Conservation (phyloP, 2,329 filamentous ascomycete species). For the Fusarium neocosmosporiellum region DNA sequence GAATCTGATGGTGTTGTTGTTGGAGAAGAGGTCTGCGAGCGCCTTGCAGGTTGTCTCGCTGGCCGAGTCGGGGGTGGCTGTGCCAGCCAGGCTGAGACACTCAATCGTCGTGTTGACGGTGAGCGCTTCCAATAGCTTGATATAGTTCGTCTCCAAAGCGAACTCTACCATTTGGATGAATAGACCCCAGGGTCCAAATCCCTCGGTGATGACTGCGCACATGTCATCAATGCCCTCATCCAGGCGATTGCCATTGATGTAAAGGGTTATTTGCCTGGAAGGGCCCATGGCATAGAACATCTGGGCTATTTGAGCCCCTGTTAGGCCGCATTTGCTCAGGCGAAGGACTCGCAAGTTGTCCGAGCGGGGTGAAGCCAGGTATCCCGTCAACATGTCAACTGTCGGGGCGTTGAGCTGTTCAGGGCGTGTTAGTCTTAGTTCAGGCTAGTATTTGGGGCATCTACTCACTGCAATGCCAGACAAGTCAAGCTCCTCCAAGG, state of each 20-base stretch:
- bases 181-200: conserved; percentile 61
- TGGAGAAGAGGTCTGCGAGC: conserved; percentile 62
- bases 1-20: conserved; percentile 62
- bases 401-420: conserved; percentile 61
- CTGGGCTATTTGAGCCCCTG: conserved; percentile 60
- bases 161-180: conserved; percentile 70
- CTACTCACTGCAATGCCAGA: conserved; percentile 63
- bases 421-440: conserved; percentile 14
- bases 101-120: conserved; percentile 62
- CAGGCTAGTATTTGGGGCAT: background rate
- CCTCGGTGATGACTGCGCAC: conserved; percentile 58
- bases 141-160: conserved; percentile 61
- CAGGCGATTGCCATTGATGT: conserved; percentile 63
- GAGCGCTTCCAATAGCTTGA: conserved; percentile 62
- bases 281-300: conserved; percentile 64
- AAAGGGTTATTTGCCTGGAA: conserved; percentile 59
- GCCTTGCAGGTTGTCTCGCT: conserved; percentile 60
- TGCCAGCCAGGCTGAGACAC: conserved; percentile 65
- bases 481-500: conserved; percentile 65
- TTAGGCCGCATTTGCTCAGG: conserved; percentile 65
- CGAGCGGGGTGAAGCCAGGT: conserved; percentile 55
- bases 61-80: conserved; percentile 59
- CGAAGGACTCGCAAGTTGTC: conserved; percentile 56
- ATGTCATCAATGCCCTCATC: conserved; percentile 64
- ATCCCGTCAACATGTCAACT: conserved; percentile 58